Base-by-base conservation (phyloP, 495 filamentous ascomycete species). In the Aspergillus coremiiformis region DNA sequence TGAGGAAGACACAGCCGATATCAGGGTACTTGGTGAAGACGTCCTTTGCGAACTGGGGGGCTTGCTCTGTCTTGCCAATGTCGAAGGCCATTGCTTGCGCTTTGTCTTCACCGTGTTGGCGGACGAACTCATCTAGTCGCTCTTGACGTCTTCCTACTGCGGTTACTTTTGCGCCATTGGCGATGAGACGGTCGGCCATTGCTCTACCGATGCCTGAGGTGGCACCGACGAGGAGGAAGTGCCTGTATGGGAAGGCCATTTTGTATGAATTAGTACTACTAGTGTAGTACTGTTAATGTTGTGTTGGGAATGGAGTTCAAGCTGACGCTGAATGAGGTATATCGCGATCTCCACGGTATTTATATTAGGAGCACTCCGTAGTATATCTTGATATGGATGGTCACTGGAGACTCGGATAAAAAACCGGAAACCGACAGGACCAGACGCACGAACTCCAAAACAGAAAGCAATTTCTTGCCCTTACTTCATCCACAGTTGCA, bases 121-220 rank as follows among this genome's bases (percentile, higher is more conserved):
- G 58, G 11, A 82, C 80, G 46, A 89, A 79, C 3, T 62, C 76
- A 35, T 86, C 82, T 19, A 89, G 77, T 1, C 78, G 72, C 5
- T 87, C 82, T 56, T 83, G 71, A 17, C 85, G 76, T 3, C 86
- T 73, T 7, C 85, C 86, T 21, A 83, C 76, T 8, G 75, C 80
- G 8, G 86, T 81, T 10, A 87, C 81, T 52, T 75, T 74, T 63
- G 74, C 70, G 27, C 83, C 84, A 30, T 74, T 72, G 15, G 75
- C 66, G 15, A 89, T 68, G 55, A 89, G 66, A 39, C 77, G 78
- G 47, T 80, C 78, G 1, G 85, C 82, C 43, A 89, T 66, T 2
- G 80, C 85, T 8, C 65, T 60, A 44, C 86, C 85, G 43, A 89
- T 87, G 53, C 85, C 85, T 17, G 78, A 75, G 6, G 84, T 87